phyloP scores from a whole-genome alignment of 176 grass and related monocot genomes.

The Themeda triandra region DNA sequence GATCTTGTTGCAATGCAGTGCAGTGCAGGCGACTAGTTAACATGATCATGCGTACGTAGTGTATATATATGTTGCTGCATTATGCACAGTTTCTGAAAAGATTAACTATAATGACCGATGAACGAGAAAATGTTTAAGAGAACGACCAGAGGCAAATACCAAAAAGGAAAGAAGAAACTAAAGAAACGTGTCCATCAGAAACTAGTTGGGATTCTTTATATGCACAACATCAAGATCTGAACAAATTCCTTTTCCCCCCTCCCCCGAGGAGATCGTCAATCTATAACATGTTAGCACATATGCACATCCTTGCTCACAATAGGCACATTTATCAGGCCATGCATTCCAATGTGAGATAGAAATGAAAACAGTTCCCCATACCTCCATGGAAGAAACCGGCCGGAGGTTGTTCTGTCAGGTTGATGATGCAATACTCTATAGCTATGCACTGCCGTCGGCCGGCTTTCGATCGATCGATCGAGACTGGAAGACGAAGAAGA shows the following conservation, averaged over 20 bases:
- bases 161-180: neutral
- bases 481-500: neutral
- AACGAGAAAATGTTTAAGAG: neutral
- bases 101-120: neutral
- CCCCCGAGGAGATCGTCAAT: neutral
- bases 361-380: neutral
- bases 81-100: neutral
- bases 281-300: neutral
- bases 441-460: neutral
- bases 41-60: neutral
- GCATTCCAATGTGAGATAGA: neutral
- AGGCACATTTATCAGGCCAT: neutral
- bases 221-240: neutral
- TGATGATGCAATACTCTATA: neutral
- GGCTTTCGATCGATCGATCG: neutral
- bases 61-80: neutral
- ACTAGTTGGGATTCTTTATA: neutral
- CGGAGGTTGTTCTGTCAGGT: neutral
- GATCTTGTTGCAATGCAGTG: neutral
- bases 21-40: neutral
- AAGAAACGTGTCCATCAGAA: neutral
- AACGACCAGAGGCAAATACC: neutral
- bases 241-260: neutral
- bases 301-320: too few relatives aligned
- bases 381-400: constrained; percentile 38